Evolutionary conservation across 2,329 filamentous ascomycete species (phyloP).

Genomic region (Alternaria rosae): DNA sequence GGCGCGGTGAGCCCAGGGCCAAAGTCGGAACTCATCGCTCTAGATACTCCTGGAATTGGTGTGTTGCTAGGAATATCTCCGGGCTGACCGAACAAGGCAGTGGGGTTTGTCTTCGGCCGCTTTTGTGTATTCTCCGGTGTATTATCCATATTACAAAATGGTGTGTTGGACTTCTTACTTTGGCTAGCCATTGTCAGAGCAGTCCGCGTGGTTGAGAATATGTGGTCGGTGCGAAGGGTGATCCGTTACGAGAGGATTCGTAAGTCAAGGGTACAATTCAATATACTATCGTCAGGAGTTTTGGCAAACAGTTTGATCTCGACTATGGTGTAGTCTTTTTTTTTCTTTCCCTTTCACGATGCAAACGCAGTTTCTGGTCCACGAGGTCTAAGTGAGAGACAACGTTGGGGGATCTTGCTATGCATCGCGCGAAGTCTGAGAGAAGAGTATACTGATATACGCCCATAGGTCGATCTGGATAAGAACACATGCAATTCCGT

Average conservation of each 20-base stretch:
- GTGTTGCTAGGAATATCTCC: neutral
- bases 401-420: neutral
- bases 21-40: neutral
- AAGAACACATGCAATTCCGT: too few species aligned
- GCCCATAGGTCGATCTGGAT: too few species aligned
- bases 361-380: neutral
- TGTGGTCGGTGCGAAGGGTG: neutral
- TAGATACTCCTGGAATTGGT: neutral
- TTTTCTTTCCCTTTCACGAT: neutral
- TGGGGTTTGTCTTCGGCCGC: neutral
- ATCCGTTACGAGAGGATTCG: neutral
- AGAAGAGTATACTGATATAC: neutral
- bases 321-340: neutral
- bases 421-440: neutral
- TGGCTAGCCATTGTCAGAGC: neutral
- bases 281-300: neutral
- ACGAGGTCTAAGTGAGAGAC: neutral
- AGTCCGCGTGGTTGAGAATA: neutral
- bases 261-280: neutral
- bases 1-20: neutral
- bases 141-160: too few species aligned
- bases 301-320: neutral
- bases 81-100: neutral
- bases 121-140: neutral
- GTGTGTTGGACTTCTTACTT: neutral